These are phyloP conservation scores for Citrullus mucosospermus DNA, from an alignment of 306 rosid species.

Conservation along the genomic window DNA sequence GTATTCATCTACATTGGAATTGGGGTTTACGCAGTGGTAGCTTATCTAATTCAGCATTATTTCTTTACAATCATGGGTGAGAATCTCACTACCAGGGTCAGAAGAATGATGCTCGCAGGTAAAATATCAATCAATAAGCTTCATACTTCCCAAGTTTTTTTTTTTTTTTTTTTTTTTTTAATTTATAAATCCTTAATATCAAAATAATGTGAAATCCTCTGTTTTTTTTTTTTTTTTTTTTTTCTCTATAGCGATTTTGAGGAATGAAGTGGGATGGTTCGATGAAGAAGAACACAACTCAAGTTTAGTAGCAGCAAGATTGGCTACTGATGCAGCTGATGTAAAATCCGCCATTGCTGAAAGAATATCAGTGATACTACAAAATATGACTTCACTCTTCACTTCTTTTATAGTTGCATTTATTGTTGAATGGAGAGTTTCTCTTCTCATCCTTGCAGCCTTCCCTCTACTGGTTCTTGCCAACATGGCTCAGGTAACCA, in stretches of 20 bases:
- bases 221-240: background rate
- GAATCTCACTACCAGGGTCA: constrained; percentile 94
- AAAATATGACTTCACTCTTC: constrained; percentile 94
- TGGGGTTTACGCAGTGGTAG: constrained; percentile 86
- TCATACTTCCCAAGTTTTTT: background rate
- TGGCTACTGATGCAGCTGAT: constrained; percentile 94
- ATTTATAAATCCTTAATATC: background rate
- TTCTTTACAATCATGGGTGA: constrained; percentile 98
- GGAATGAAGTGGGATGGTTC: constrained; percentile 98
- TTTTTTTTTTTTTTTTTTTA: background rate
- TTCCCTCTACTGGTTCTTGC: constrained; percentile 95
- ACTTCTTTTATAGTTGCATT: constrained; percentile 96
- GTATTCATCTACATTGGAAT: constrained; percentile 92
- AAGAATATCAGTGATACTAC: constrained; percentile 85
- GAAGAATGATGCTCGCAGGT: constrained; percentile 99
- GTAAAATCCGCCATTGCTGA: constrained; percentile 96
- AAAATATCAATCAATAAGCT: background rate
- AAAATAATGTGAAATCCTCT: background rate
- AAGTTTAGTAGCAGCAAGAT: constrained; percentile 69
- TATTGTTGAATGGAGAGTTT: constrained; percentile 98
- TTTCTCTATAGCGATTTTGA: constrained; percentile 48
- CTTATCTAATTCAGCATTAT: constrained; percentile 95
- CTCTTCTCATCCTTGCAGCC: constrained; percentile 76
- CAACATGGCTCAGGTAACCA: constrained; percentile 86
- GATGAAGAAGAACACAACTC: constrained; percentile 99